phyloP scores from a whole-genome alignment of 306 rosid genomes.

The Neltuma alba region DNA sequence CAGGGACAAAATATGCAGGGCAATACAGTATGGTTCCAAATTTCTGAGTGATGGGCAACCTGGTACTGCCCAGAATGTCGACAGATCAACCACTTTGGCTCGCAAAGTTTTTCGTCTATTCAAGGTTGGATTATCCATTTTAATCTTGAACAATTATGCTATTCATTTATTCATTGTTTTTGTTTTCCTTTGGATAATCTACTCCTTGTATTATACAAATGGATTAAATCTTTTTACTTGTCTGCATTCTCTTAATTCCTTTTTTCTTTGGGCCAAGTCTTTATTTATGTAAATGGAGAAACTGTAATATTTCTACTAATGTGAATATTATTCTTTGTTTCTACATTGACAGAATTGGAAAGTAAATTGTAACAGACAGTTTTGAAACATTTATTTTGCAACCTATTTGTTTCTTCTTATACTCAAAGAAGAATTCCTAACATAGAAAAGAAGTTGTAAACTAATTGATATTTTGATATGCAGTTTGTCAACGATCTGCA shows the following conservation, averaged over 20 bases:
- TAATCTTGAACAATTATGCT: neutral
- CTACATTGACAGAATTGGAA: neutral
- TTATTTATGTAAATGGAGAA: constrained; percentile 8
- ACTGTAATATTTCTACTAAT: neutral
- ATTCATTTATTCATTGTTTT: neutral
- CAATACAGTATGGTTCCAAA: constrained; percentile 95
- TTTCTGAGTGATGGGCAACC: constrained; percentile 92
- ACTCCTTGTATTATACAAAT: neutral
- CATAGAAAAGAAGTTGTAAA: constrained; percentile 2
- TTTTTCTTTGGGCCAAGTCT: neutral
- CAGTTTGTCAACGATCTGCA: constrained; percentile 96
- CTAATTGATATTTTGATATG: constrained; percentile 28
- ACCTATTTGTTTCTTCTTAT: neutral
- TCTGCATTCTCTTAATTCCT: neutral
- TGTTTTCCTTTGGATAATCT: neutral
- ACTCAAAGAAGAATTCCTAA: constrained; percentile 7
- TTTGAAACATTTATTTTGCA: neutral
- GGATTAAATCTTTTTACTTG: neutral
- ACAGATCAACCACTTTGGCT: constrained; percentile 89
- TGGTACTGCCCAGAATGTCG: constrained; percentile 90
- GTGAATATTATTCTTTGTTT: neutral
- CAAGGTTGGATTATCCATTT: constrained; percentile 58
- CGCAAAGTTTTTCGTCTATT: constrained; percentile 94
- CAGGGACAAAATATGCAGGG: constrained; percentile 98
- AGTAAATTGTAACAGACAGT: constrained; percentile 10